Evolutionary conservation across 139 green algal genomes (phyloP).

Genomic region (Yamagishiella unicocca): DNA sequence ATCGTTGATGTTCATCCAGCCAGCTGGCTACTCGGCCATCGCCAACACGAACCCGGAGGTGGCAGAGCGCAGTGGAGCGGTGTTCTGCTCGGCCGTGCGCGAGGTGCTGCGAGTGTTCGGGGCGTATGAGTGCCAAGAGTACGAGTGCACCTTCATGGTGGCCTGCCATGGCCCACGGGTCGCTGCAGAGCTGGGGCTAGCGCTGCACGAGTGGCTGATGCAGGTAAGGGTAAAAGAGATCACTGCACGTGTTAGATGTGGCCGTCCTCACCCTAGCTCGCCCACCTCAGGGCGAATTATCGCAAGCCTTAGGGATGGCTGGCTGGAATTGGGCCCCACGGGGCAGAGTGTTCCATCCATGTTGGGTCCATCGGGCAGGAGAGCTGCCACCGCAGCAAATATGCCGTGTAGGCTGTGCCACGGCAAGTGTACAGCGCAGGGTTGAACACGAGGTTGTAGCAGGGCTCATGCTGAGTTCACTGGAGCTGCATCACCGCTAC

Average conservation of each 20-base stretch:
- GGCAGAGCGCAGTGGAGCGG: slow-evolving; percentile 43
- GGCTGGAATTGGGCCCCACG: too few species aligned
- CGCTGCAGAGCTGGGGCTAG: slow-evolving; percentile 26
- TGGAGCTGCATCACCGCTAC: too few species aligned
- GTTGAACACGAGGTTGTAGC: too few species aligned
- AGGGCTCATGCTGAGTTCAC: too few species aligned
- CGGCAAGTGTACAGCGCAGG: too few species aligned
- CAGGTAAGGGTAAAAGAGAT: neutral
- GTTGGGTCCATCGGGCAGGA: too few species aligned
- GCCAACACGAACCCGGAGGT: neutral
- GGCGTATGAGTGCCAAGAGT: slow-evolving; percentile 66
- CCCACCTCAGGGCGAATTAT: too few species aligned
- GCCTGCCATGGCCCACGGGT: slow-evolving; percentile 38
- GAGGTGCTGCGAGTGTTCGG: slow-evolving; percentile 50
- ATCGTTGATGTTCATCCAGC: slow-evolving; percentile 33
- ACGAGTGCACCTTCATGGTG: slow-evolving; percentile 65
- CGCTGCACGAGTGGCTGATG: slow-evolving; percentile 47
- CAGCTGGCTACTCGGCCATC: slow-evolving; percentile 15
- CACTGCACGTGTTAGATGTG: neutral
- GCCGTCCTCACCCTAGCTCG: too few species aligned
- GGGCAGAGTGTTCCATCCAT: too few species aligned
- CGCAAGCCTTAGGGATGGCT: too few species aligned
- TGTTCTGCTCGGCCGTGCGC: slow-evolving; percentile 53
- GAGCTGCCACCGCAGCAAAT: too few species aligned
- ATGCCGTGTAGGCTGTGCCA: too few species aligned